Percentiles rank a stretch among this genome's conserved stretches.
Conservation (phyloP, 2,329 filamentous ascomycete species). For the Hymenoscyphus scutula region DNA sequence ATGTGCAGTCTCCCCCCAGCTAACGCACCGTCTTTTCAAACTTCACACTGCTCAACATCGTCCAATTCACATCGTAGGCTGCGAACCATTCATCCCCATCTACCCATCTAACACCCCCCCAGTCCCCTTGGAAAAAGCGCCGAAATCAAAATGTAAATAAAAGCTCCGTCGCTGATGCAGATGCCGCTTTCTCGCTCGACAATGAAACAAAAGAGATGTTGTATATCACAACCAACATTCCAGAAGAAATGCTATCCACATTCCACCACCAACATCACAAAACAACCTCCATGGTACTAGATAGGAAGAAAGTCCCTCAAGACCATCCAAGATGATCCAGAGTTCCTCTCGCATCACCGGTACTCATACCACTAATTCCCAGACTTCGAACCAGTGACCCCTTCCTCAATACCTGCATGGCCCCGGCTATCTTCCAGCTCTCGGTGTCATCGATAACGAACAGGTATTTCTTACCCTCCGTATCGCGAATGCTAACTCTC, state of each 20-base stretch:
- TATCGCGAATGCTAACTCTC: slow-evolving; percentile 62
- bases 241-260: slow-evolving; percentile 10
- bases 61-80: neutral
- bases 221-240: slow-evolving; percentile 6
- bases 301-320: slow-evolving; percentile 6
- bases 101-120: neutral
- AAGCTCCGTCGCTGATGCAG: slow-evolving; percentile 18
- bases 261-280: slow-evolving; percentile 10
- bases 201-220: neutral
- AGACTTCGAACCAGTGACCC: slow-evolving; percentile 60
- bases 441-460: slow-evolving; percentile 65
- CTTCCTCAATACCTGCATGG: slow-evolving; percentile 57
- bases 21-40: neutral
- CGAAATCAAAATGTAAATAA: neutral
- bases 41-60: neutral
- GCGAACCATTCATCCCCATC: slow-evolving; percentile 3
- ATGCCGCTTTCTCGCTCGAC: slow-evolving; percentile 14
- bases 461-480: slow-evolving; percentile 64
- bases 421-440: slow-evolving; percentile 65
- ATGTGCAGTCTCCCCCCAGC: neutral
- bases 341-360: slow-evolving; percentile 51
- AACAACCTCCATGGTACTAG: neutral
- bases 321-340: slow-evolving; percentile 57
- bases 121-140: neutral
- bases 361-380: slow-evolving; percentile 55